phyloP scores from a whole-genome alignment of 139 green algal genomes.

The Chlorella vulgaris region DNA sequence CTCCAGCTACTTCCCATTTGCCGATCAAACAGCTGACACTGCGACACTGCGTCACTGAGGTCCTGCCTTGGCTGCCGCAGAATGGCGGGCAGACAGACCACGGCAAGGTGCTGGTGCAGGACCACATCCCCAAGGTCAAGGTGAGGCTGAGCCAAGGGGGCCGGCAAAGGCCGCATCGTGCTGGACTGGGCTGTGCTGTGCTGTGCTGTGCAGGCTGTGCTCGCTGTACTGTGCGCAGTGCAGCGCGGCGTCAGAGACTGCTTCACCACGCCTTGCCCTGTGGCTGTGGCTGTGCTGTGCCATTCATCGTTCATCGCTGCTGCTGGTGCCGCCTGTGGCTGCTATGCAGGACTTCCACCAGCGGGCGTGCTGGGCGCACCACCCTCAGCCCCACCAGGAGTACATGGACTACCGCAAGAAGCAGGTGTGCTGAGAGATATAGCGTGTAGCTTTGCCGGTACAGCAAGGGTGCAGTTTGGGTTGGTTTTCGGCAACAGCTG shows the following conservation, averaged over 20 bases:
- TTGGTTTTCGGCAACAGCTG: too few relatives aligned
- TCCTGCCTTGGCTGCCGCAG: too few relatives aligned
- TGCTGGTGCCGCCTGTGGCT: neutral
- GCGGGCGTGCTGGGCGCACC: slow-evolving; percentile 87
- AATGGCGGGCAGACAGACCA: slow-evolving; percentile 73
- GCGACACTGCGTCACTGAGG: too few relatives aligned
- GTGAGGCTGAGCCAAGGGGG: slow-evolving; percentile 29
- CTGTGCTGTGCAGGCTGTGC: neutral
- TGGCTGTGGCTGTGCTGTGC: neutral
- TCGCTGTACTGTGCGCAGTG: too few relatives aligned
- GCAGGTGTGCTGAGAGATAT: slow-evolving; percentile 34
- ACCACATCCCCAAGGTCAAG: slow-evolving; percentile 96
- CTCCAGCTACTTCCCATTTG: too few relatives aligned
- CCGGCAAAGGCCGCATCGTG: too few relatives aligned
- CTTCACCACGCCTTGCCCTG: too few relatives aligned
- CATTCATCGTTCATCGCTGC: neutral
- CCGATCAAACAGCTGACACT: too few relatives aligned
- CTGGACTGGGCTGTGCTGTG: neutral
- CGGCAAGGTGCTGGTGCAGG: slow-evolving; percentile 89
- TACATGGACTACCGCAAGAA: slow-evolving; percentile 75
- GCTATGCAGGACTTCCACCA: slow-evolving; percentile 87
- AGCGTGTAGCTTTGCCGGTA: neutral
- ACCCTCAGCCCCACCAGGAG: slow-evolving; percentile 89
- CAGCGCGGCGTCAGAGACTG: too few relatives aligned
- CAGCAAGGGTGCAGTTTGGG: too few relatives aligned